Conservation (phyloP, 2,329 filamentous ascomycete genomes). For the Arthrinium puccinioides region DNA sequence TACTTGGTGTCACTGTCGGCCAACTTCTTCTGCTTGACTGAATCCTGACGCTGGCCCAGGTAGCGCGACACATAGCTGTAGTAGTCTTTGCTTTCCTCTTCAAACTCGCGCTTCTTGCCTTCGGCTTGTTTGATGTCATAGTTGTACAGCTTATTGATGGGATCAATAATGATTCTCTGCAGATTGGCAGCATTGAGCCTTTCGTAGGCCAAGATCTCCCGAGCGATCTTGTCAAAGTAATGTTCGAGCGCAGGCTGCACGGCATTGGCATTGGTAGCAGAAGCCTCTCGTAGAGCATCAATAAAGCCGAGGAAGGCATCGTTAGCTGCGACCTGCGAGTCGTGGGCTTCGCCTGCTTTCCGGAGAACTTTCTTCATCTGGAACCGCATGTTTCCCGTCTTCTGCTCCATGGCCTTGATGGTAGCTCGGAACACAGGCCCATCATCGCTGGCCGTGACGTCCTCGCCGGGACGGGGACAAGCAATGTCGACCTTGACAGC, state of each 20-base stretch:
- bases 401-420: slow-evolving; percentile 92
- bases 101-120: slow-evolving; percentile 93
- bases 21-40: slow-evolving; percentile 94
- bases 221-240: slow-evolving; percentile 95
- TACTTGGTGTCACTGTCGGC: slow-evolving; percentile 95
- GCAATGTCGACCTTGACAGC: slow-evolving; percentile 80
- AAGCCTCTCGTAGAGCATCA: slow-evolving; percentile 79
- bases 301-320: slow-evolving; percentile 78
- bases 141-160: slow-evolving; percentile 83
- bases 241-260: slow-evolving; percentile 96
- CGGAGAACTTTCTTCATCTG: slow-evolving; percentile 97
- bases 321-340: slow-evolving; percentile 76
- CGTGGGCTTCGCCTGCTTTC: slow-evolving; percentile 81
- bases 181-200: slow-evolving; percentile 75
- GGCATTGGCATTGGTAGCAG: slow-evolving; percentile 85
- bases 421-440: slow-evolving; percentile 93
- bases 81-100: slow-evolving; percentile 98
- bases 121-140: slow-evolving; percentile 97
- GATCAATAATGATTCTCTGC: slow-evolving; percentile 91
- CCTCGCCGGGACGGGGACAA: slow-evolving; percentile 77
- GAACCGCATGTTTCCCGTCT: slow-evolving; percentile 86
- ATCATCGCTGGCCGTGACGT: slow-evolving; percentile 79
- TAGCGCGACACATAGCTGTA: slow-evolving; percentile 94
- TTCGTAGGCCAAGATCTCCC: slow-evolving; percentile 83
- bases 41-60: slow-evolving; percentile 92